Base-by-base conservation (phyloP, 495 filamentous ascomycete genomes). In the Podospora didyma region DNA sequence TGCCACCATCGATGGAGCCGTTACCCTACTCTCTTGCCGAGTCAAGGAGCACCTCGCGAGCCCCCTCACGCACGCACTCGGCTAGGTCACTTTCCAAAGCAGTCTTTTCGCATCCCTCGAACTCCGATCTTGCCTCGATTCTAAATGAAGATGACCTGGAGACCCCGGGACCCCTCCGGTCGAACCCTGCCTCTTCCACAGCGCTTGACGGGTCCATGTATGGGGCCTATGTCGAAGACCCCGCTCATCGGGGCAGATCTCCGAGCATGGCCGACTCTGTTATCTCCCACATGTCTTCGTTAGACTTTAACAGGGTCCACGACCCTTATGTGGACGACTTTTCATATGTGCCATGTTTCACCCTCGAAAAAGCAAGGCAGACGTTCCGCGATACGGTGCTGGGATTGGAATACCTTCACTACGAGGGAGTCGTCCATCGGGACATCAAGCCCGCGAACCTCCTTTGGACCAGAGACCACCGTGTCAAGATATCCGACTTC, bases 381-480 rank as follows among this genome's bases (percentile, higher is more conserved):
- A 89, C 89, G 1, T 97, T 99, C 71, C 80, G 94, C 44, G 94
- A 97, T 67, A 96, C 95, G 0, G 86, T 99, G 1, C 80, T 97
- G 22, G 94, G 94, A 22, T 73, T 99, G 23, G 95, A 97, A 65
- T 97, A 96, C 67, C 80, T 99, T 6, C 94, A 99, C 63, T 97
- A 90, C 63, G 89, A 97, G 72, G 92, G 92, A 28, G 93, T 99
- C 44, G 91, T 97, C 44, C 94, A 99, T 67, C 89, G 94, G 28
- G 94, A 99, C 68, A 99, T 99, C 75, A 99, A 99, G 69, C 94
- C 94, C 0, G 92, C 93, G n/a, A 99, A 99, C 69, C 79, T 99
- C 5, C 79, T 99, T 7, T 88, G 91, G 74, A 96, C 91, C 5
- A 82, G 79, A 54, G 87, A 91, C 61, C 83, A 91, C 63, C 84